These are phyloP conservation scores for Amanita molliuscula DNA, from an alignment of 768 basidiomycete species.

Conservation along the genomic window DNA sequence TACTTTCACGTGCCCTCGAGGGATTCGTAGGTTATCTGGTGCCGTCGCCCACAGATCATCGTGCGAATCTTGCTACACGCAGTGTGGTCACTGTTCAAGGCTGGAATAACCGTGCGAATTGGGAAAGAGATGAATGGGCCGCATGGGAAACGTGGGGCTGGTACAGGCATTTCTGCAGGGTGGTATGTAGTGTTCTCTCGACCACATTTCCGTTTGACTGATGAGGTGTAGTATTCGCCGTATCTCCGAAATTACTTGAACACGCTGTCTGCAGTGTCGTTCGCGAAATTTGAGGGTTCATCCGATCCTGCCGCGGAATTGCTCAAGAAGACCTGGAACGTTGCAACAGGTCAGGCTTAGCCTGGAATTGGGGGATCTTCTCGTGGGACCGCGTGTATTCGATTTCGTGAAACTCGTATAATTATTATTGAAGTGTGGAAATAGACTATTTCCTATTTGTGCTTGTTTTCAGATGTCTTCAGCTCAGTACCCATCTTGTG, in stretches of 20 bases:
- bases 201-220: slow-evolving; percentile 4
- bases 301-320: slow-evolving; percentile 46
- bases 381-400: slow-evolving; percentile 4
- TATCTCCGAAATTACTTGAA: slow-evolving; percentile 68
- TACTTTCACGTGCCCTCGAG: slow-evolving; percentile 60
- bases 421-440: not conserved
- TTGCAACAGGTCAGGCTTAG: slow-evolving; percentile 47
- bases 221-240: slow-evolving; percentile 52
- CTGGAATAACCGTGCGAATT: slow-evolving; percentile 62
- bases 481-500: not conserved
- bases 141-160: slow-evolving; percentile 87
- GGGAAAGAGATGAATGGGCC: slow-evolving; percentile 71
- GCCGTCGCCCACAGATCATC: slow-evolving; percentile 25
- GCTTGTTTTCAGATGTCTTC: slow-evolving; percentile 1
- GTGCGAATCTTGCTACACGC: slow-evolving; percentile 41
- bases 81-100: slow-evolving; percentile 52
- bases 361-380: slow-evolving; percentile 1
- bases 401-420: not conserved
- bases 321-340: slow-evolving; percentile 61
- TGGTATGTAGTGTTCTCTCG: slow-evolving; percentile 34
- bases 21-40: slow-evolving; percentile 64
- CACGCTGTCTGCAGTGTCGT: slow-evolving; percentile 60
- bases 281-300: slow-evolving; percentile 49
- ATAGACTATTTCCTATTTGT: not conserved
- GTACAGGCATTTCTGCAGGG: slow-evolving; percentile 83